A percentile compares a stretch with the other conserved stretches of the same genome.
phyloP scores from a whole-genome alignment of 1,284 basidiomycete species.

The Pseudozyma hubeiensis region DNA sequence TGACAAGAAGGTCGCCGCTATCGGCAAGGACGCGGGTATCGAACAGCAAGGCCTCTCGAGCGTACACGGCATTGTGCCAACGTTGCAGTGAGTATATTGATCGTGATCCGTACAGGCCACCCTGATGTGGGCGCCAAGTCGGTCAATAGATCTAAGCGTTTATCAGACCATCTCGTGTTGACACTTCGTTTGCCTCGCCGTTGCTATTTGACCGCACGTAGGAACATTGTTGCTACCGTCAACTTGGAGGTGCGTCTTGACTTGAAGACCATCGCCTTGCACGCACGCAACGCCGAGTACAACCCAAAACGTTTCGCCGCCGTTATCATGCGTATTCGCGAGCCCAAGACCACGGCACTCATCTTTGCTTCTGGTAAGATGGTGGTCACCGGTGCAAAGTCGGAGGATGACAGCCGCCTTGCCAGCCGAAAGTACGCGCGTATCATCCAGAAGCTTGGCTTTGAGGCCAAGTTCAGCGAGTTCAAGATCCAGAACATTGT shows the following conservation, averaged over 20 bases:
- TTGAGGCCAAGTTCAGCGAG: constrained; percentile 99
- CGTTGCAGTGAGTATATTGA: constrained; percentile 68
- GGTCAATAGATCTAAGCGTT: no score
- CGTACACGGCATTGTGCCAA: constrained; percentile 69
- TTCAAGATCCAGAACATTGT: constrained; percentile 99
- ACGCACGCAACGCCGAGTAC: constrained; percentile 98
- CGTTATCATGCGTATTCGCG: constrained; percentile 99
- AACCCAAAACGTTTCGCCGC: constrained; percentile 99
- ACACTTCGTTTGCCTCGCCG: constrained; percentile 11
- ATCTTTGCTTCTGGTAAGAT: constrained; percentile 99
- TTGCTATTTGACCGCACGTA: constrained; percentile 48
- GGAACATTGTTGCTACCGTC: constrained; percentile 98
- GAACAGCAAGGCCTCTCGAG: constrained; percentile 65
- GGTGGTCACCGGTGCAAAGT: constrained; percentile 99
- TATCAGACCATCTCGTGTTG: constrained; percentile 10
- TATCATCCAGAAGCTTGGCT: constrained; percentile 99
- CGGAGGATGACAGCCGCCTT: constrained; percentile 95
- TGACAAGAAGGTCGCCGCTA: constrained; percentile 35
- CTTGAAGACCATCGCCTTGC: constrained; percentile 97
- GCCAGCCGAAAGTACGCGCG: constrained; percentile 99
- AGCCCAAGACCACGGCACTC: constrained; percentile 98
- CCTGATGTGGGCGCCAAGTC: not conserved
- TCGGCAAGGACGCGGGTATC: constrained; percentile 39
- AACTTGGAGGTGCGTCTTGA: constrained; percentile 97
- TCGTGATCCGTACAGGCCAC: not conserved